Evolutionary conservation across 352 stramenopile species (phyloP).

Genomic region (Lagenidium giganteum): DNA sequence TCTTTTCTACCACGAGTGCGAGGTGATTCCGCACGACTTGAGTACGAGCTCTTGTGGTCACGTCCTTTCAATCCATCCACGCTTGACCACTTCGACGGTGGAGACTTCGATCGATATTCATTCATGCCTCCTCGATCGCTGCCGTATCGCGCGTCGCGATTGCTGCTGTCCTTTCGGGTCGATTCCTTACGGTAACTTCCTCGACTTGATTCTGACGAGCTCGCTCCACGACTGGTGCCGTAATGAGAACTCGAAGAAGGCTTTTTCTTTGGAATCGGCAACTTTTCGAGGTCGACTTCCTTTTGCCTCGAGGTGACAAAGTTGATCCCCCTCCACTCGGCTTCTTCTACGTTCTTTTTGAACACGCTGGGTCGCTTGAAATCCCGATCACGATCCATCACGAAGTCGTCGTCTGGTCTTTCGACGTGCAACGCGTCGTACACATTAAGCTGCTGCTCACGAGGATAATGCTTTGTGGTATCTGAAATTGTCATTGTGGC

Average conservation of each 20-base stretch:
- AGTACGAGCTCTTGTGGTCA: too few relatives aligned
- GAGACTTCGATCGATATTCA: too few relatives aligned
- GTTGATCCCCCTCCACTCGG: slow-evolving; percentile 27
- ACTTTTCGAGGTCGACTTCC: slow-evolving; percentile 37
- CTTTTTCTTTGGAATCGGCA: slow-evolving; percentile 46
- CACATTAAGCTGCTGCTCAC: slow-evolving; percentile 48
- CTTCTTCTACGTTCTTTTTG: slow-evolving; percentile 47
- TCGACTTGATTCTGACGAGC: too few relatives aligned
- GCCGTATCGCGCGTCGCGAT: too few relatives aligned
- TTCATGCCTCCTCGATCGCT: too few relatives aligned
- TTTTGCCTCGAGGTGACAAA: slow-evolving; percentile 31
- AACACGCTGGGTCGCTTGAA: slow-evolving; percentile 54
- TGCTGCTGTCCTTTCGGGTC: too few relatives aligned
- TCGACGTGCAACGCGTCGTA: slow-evolving; percentile 56
- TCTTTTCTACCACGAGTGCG: too few relatives aligned
- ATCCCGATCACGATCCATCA: slow-evolving; percentile 22
- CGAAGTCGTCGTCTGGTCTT: slow-evolving; percentile 19
- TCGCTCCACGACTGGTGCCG: too few relatives aligned
- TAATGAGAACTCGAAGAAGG: slow-evolving; percentile 1
- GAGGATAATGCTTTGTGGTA: slow-evolving; percentile 16
- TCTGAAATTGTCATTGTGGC: neutral
- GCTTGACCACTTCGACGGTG: too few relatives aligned
- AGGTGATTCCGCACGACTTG: too few relatives aligned
- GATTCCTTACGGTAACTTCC: too few relatives aligned
- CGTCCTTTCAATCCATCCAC: too few relatives aligned